These are phyloP conservation scores for Porodaedalea pini DNA, from an alignment of 1,284 basidiomycete species.

Conservation along the genomic window DNA sequence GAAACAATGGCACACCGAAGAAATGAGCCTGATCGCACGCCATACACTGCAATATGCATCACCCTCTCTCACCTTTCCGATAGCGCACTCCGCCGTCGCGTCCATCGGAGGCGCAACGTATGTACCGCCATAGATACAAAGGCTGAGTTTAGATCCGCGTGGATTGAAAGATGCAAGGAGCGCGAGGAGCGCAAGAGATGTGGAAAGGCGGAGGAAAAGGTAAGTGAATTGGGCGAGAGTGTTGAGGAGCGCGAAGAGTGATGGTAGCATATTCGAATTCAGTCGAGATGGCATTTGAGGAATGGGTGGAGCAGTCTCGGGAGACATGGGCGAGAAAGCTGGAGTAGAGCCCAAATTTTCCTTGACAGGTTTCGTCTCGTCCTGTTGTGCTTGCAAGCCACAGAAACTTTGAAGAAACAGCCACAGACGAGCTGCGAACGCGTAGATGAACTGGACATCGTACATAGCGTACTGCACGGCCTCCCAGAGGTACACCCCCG, in stretches of 20 bases:
- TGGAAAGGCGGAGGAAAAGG: not conserved
- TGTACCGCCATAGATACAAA: not conserved
- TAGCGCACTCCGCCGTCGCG: not conserved
- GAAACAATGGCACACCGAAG: slow-evolving; percentile 1
- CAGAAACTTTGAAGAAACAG: not conserved
- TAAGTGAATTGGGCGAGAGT: not conserved
- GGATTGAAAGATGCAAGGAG: slow-evolving; percentile 6
- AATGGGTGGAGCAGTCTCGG: not conserved
- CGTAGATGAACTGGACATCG: not conserved
- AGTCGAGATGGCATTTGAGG: not conserved
- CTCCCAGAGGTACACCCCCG: slow-evolving; percentile 15
- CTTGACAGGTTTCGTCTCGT: not conserved
- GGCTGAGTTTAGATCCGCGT: not conserved
- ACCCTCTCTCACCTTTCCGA: not conserved
- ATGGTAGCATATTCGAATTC: no score
- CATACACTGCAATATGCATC: not conserved
- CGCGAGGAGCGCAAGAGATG: slow-evolving; percentile 3
- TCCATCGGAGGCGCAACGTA: not conserved
- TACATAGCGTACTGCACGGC: slow-evolving; percentile 4
- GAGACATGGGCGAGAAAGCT: not conserved
- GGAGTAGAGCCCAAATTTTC: not conserved
- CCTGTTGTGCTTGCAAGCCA: not conserved
- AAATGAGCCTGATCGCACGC: not conserved
- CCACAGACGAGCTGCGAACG: not conserved
- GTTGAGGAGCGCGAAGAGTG: not conserved